Base-by-base conservation (phyloP, 805 yeast species). In the Kazachstania kunashirensis region DNA sequence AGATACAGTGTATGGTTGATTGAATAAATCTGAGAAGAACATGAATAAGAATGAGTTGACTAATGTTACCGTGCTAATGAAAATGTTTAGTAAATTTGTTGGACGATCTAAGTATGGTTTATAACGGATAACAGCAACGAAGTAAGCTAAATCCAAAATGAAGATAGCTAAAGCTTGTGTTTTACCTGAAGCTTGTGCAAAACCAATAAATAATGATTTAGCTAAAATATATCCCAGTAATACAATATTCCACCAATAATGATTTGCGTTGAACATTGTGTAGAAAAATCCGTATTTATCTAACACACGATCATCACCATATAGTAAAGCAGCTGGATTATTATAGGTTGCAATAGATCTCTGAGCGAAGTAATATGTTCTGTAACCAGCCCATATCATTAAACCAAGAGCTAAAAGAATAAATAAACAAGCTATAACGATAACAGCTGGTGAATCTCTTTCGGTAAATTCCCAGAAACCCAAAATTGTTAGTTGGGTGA, bases 241-340 rank as follows among this genome's bases (percentile, higher is more conserved):
- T 3, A 81, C 77, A 12, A 70, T 61, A 40, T 89, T 84, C 70
- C 88, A 88, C 83, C 86, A 88, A 62, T 82, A 86, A 51, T 71
- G 77, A 16, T 66, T 67, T 15, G 95, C 94, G 45, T 74, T 73
- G 60, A 80, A 86, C 86, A 84, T 85, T 12, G 94, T 81, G 63
- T 86, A 88, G 51, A 86, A 75, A 61, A 80, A 88, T 0, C 96
- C 96, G 55, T 79, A 86, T 54, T 79, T 80, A 64, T 79, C 73
- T 53, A 86, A 69, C 25, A 84, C 68, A 21, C 65, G 62, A 32
- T 77, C 68, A 50, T 88, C 82, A 41, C 95, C 94, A 52, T 84
- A 88, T 38, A 88, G 65, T 40, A 84, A 60, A 30, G 88, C 94
- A 17, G 95, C 95, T 0, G 96, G 86, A 48, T 88, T 86, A 34